phyloP scores from a whole-genome alignment of 495 filamentous ascomycete genomes.

The Thozetella sp. region DNA sequence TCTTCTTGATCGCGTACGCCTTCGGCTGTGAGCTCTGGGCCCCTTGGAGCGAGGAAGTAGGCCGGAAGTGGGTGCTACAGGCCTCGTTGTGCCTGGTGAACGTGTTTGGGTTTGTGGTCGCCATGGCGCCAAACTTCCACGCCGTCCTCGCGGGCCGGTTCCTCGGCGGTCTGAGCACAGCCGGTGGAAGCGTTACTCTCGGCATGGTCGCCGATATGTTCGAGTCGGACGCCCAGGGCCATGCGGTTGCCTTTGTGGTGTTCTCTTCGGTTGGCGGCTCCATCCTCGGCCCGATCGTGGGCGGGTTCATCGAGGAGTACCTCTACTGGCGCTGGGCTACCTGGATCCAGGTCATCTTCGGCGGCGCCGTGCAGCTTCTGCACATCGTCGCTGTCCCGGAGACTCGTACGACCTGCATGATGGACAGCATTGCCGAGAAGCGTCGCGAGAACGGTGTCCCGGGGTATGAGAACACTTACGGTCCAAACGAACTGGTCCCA shows the following conservation, averaged over 20 bases:
- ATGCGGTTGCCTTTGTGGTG: constrained; percentile 74
- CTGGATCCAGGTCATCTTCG: constrained; percentile 81
- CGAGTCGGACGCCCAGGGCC: constrained; percentile 71
- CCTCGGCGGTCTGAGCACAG: constrained; percentile 71
- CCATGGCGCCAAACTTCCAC: constrained; percentile 67
- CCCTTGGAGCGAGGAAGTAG: constrained; percentile 78
- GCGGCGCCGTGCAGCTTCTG: constrained; percentile 62
- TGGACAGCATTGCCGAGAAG: constrained; percentile 68
- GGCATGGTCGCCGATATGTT: constrained; percentile 85
- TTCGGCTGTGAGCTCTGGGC: constrained; percentile 86
- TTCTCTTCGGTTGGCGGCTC: constrained; percentile 78
- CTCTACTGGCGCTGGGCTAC: constrained; percentile 75
- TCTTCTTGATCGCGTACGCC: constrained; percentile 74
- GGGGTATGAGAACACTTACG: constrained; percentile 55
- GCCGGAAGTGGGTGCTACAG: constrained; percentile 74
- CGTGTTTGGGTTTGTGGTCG: constrained; percentile 73
- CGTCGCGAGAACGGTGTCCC: constrained; percentile 51
- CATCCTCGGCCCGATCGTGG: constrained; percentile 76
- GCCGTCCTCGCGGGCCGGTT: constrained; percentile 66
- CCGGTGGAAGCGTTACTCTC: constrained; percentile 78
- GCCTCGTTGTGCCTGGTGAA: constrained; percentile 71
- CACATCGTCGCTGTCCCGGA: constrained; percentile 71
- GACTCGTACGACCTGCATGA: constrained; percentile 66
- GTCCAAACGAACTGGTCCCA: constrained; percentile 60
- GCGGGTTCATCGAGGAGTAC: constrained; percentile 71